These are phyloP conservation scores for Brasilioporus rufonigricans DNA, from an alignment of 768 basidiomycete genomes.

Conservation along the genomic window DNA sequence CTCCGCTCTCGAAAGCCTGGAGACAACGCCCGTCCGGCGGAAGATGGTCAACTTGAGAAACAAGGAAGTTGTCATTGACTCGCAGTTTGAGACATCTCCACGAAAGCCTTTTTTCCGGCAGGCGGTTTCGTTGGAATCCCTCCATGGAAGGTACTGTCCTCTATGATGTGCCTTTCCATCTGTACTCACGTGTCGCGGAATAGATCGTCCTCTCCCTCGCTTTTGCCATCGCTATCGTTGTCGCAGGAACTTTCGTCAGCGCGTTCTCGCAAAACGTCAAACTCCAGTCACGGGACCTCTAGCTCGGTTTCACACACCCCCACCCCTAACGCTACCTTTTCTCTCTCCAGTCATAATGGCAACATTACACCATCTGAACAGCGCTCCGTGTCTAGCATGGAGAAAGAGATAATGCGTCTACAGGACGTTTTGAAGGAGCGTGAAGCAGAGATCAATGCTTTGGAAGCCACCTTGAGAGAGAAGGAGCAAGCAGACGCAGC, in stretches of 20 bases:
- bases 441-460: conserved; percentile 81
- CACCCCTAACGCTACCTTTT: conserved; percentile 58
- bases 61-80: conserved; percentile 44
- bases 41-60: conserved; percentile 50
- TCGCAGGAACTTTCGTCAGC: conserved; percentile 95
- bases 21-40: conserved; percentile 47
- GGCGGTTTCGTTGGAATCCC: conserved; percentile 83
- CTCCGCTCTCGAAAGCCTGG: conserved; percentile 39
- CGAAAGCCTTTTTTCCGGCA: conserved; percentile 84
- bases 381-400: conserved; percentile 80
- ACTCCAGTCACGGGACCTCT: conserved; percentile 73
- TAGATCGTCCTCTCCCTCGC: conserved; percentile 90
- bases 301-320: conserved; percentile 63
- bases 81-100: conserved; percentile 50
- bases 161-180: not conserved
- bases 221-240: conserved; percentile 92
- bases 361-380: conserved; percentile 41
- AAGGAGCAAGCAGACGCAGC: conserved; percentile 24
- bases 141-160: conserved; percentile 71
- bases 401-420: conserved; percentile 93
- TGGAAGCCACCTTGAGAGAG: conserved; percentile 57
- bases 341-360: conserved; percentile 41
- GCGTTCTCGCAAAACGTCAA: conserved; percentile 80
- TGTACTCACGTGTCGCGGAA: conserved; percentile 12
- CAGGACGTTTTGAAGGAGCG: conserved; percentile 90